These are phyloP conservation scores for Hericium erinaceus DNA, from an alignment of 768 basidiomycete species.

Conservation along the genomic window DNA sequence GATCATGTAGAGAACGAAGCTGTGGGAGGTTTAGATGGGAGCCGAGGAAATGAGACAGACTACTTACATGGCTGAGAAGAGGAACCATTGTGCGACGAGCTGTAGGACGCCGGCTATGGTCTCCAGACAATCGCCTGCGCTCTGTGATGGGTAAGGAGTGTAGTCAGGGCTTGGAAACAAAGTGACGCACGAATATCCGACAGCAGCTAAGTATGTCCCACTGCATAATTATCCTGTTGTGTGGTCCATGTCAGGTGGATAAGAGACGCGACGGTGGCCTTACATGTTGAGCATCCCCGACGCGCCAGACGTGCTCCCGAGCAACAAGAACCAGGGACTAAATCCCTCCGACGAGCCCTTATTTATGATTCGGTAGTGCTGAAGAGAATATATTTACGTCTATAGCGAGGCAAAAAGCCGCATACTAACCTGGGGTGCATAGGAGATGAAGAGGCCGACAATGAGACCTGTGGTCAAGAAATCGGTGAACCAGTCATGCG, in stretches of 20 bases:
- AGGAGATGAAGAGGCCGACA: constrained; percentile 15
- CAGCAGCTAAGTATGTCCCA: constrained; percentile 82
- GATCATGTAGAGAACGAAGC: constrained; percentile 82
- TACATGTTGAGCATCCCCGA: constrained; percentile 82
- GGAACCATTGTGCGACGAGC: constrained; percentile 72
- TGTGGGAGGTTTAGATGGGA: constrained; percentile 22
- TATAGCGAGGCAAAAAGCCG: background rate
- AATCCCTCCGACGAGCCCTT: constrained; percentile 80
- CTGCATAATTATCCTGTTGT: constrained; percentile 68
- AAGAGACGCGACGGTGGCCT: constrained; percentile 15
- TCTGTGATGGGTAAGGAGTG: constrained; percentile 30
- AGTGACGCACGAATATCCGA: constrained; percentile 50
- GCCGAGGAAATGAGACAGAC: background rate
- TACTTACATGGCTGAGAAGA: constrained; percentile 78
- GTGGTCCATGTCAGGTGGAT: constrained; percentile 10
- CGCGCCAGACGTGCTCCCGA: constrained; percentile 79
- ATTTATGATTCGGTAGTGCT: constrained; percentile 77
- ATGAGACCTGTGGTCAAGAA: constrained; percentile 13
- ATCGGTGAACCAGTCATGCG: constrained; percentile 15
- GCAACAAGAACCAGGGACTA: constrained; percentile 83
- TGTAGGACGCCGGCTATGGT: constrained; percentile 77
- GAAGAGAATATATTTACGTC: background rate
- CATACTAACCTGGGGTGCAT: constrained; percentile 12
- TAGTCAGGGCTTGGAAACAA: background rate
- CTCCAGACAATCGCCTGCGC: constrained; percentile 63